Evolutionary conservation across 139 green algal species (phyloP), one percentile per base, ranked within the genome.

Genomic region (Chlamydomonas schloesseri): DNA sequence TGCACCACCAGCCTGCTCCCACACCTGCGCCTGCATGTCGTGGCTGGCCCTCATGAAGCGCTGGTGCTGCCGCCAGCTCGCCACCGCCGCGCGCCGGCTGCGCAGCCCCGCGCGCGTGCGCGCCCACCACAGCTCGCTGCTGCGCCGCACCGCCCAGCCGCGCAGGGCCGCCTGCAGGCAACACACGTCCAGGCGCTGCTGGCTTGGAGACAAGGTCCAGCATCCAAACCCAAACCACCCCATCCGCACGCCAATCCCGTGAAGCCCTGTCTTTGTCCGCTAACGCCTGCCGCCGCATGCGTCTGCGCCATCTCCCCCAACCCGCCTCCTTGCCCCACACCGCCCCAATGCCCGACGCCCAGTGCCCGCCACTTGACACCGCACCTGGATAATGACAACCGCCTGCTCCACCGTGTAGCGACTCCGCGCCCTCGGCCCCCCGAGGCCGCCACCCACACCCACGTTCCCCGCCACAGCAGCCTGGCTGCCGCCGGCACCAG

Each of bases 81-180:
- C 67, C 50, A 77, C 80, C 0, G 68, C 80, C 26, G 80, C 80
- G 31, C 80, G 47, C 33, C 80, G 80, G 50, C 60, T 24, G 29
- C 68, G 46, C 31, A 86, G 80, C 53, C 8, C 42, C 9, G 33
- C 29, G 3, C n/a, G 50, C 31, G 80, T 53, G 50, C 80, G 80
- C 13, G 67, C 67, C 80, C 80, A 86, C 80, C 80, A 86, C 47
- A 86, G 67, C 15, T 17, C 80, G 24, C 31, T 42, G 80, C 80
- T 78, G 80, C 80, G 80, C 2, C 80, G 80, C 29, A 86, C 80
- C 26, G 69, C 33, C 80, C 80, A 86, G 80, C 80, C 80, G 80
- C 80, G 80, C 34, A 77, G 31, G 53, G 58, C 23, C 10, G 80
- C 71, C 80, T 86, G 67, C 50, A 42, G 13, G 71, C 28, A 34